Conservation (phyloP, 2,329 filamentous ascomycete genomes). For the Exophiala oligosperma region DNA sequence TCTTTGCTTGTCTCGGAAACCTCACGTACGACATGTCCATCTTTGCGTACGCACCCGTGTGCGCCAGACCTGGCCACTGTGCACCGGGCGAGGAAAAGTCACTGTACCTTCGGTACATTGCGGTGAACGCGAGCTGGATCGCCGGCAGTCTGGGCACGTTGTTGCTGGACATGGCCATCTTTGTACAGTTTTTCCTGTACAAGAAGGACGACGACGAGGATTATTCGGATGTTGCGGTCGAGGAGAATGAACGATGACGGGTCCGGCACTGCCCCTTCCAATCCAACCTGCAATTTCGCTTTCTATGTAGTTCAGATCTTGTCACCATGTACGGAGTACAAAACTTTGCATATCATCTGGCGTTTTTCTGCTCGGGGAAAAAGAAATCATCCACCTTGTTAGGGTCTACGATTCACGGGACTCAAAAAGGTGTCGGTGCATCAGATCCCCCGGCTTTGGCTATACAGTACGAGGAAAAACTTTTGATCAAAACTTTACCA, state of each 20-base stretch:
- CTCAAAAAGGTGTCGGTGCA: no score
- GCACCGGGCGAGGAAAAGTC: conserved; percentile 61
- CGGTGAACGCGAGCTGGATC: conserved; percentile 89
- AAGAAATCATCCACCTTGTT: no score
- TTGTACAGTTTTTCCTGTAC: conserved; percentile 90
- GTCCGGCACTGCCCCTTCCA: no score
- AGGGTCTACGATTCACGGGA: no score
- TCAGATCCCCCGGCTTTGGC: no score
- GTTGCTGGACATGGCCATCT: conserved; percentile 80
- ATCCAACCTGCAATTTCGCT: no score
- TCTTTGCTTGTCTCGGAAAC: conserved; percentile 95
- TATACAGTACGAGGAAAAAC: no score
- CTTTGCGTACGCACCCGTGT: conserved; percentile 80
- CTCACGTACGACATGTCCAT: conserved; percentile 91
- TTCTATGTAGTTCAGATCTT: no score
- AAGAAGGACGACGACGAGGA: conserved; percentile 40
- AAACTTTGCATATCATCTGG: no score
- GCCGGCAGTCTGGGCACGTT: conserved; percentile 86
- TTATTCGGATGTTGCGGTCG: conserved; percentile 18
- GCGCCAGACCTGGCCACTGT: conserved; percentile 55
- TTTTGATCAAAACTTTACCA: no score
- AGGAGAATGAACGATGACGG: conserved; percentile 6
- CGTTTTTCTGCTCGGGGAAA: no score
- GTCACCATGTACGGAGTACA: no score
- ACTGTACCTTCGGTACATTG: conserved; percentile 78